Percentiles rank a stretch among this genome's conserved stretches.
Evolutionary conservation across 2,329 filamentous ascomycete species (phyloP).

Genomic region (Polychaeton citri): DNA sequence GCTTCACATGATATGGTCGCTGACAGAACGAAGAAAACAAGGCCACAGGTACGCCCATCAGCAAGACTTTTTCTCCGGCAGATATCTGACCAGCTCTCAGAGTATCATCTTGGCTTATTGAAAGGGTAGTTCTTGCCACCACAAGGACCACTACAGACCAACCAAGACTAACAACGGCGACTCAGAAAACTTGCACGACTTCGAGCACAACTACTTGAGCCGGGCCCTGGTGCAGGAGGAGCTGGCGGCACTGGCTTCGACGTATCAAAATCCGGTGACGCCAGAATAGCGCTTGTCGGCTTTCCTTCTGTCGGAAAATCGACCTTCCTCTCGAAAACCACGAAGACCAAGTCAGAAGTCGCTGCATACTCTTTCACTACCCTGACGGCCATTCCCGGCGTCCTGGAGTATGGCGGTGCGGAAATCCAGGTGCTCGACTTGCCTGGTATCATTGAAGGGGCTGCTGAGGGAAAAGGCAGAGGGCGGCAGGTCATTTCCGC

Average conservation of each 20-base stretch:
- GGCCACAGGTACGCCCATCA: conserved; percentile 64
- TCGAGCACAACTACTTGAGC: conserved; percentile 86
- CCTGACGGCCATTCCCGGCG: conserved; percentile 89
- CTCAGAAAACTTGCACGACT: conserved; percentile 88
- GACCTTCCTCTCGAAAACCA: conserved; percentile 96
- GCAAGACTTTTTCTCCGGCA: conserved; percentile 1
- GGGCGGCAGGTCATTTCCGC: conserved; percentile 94
- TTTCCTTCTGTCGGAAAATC: conserved; percentile 98
- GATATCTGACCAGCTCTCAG: conserved; percentile 38
- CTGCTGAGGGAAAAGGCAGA: conserved; percentile 86
- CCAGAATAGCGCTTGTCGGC: conserved; percentile 91
- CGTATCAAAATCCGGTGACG: conserved; percentile 92
- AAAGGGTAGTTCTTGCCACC: conserved; percentile 62
- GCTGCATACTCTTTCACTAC: conserved; percentile 97
- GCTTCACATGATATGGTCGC: conserved; percentile 7
- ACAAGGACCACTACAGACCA: not conserved
- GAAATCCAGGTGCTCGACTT: conserved; percentile 97
- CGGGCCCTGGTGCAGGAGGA: conserved; percentile 62
- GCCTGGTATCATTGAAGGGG: conserved; percentile 95
- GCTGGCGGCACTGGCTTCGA: conserved; percentile 71
- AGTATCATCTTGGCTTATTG: conserved; percentile 93
- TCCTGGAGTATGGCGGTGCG: conserved; percentile 91
- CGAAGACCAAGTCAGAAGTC: conserved; percentile 91
- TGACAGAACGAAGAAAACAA: conserved; percentile 68
- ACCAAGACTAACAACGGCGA: conserved; percentile 11